Base-by-base conservation (phyloP, 345 rosid species). In the Aurinia saxatilis region DNA sequence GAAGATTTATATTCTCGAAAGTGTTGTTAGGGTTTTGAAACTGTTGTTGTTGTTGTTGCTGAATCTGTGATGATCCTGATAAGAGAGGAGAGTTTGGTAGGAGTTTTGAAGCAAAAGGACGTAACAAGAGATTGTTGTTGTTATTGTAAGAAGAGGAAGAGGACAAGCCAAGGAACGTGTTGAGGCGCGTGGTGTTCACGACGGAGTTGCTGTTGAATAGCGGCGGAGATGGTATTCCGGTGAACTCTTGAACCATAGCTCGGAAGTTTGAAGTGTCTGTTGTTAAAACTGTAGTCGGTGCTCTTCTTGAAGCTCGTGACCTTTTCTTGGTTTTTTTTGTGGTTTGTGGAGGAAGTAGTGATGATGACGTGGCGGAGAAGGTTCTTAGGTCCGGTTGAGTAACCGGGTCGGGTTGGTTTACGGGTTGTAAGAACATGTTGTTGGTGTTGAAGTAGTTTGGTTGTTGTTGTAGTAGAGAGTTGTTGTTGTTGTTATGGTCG, bases 221-320 rank as follows among this genome's bases (percentile, higher is more conserved):
- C 23, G 98, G 98, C 7, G 95, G 92, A 36, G 91, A 77, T 36
- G 98, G 98, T 50, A 92, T 92, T 8, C 96, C 98, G 10, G 98
- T 92, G 67, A 92, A 92, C 42, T 92, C 98, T 63, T 92, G 98
- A 64, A 92, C 98, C 96, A 92, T 92, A 47, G 95, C 95, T 71
- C 95, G 77, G 82, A 92, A 92, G 67, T 92, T 92, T 30, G 84
- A 70, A 37, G 96, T 92, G 68, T 92, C 96, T 41, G 98, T 92
- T 6, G 84, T 86, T 68, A 92, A 59, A 50, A 92, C 87, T 19
- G 98, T 92, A 1, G 98, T 92, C 7, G 98, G 96, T 50, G 96
- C 98, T 69, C 95, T 79, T 78, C 96, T 74, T 0, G 98, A 86
- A 15, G 96, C 95, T 67, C 98, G 75, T 4, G 96, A 77, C 59